phyloP scores from a whole-genome alignment of 2,329 filamentous ascomycete species.

The Fusarium continuum region DNA sequence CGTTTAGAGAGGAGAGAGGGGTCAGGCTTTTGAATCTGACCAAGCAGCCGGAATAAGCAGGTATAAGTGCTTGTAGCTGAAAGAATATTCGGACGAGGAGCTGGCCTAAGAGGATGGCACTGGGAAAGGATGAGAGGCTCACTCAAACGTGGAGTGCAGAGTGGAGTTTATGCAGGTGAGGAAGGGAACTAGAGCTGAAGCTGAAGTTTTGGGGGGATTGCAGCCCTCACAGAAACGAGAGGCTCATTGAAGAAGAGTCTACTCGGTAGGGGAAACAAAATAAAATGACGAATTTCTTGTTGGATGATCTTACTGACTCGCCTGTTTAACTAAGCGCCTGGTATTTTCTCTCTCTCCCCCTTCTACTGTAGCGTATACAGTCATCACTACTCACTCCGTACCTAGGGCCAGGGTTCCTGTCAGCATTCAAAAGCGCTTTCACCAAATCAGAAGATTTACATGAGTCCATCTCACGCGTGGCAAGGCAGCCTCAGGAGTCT shows the following conservation, averaged over 20 bases:
- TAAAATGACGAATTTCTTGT: not conserved
- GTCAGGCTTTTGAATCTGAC: constrained; percentile 3
- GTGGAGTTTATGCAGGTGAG: constrained; percentile 38
- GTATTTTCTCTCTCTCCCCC: not conserved
- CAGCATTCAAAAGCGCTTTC: constrained; percentile 28
- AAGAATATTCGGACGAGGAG: constrained; percentile 6
- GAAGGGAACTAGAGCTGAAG: constrained; percentile 9
- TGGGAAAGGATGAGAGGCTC: constrained; percentile 11
- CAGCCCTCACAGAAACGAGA: not conserved
- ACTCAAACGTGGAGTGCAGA: constrained; percentile 30
- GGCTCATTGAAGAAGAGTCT: too few species aligned
- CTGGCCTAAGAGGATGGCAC: not conserved
- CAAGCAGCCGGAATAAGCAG: constrained; percentile 16
- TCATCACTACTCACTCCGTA: too few species aligned
- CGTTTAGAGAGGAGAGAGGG: constrained; percentile 6
- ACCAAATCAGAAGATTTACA: constrained; percentile 20
- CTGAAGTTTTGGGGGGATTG: constrained; percentile 1
- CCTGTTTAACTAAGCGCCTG: not conserved
- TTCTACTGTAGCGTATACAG: constrained; percentile 5
- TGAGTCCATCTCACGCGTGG: constrained; percentile 16
- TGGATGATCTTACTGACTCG: not conserved
- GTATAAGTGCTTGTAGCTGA: constrained; percentile 9
- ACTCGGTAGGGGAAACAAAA: too few species aligned
- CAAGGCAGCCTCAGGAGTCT: constrained; percentile 24
- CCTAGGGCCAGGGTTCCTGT: constrained; percentile 24